Evolutionary conservation across 441 rosid species (phyloP).

Genomic region (Isatis lusitanica): DNA sequence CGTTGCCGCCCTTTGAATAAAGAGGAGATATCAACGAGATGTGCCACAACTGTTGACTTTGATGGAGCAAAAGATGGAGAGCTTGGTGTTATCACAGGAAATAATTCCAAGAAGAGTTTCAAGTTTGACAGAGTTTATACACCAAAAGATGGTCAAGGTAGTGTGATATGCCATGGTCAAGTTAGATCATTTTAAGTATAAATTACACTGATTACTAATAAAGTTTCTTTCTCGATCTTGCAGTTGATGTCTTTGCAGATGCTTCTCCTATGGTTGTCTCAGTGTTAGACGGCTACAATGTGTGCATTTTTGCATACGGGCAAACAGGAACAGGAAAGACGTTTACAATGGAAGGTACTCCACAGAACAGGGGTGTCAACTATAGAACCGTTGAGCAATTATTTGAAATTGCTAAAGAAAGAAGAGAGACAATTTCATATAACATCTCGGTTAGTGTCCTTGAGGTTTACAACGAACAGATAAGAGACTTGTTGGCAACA

Average conservation of each 20-base stretch:
- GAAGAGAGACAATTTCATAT: conserved; percentile 60
- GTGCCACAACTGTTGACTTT: conserved; percentile 62
- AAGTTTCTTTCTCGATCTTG: conserved; percentile 21
- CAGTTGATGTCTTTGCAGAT: conserved; percentile 85
- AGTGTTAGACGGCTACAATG: conserved; percentile 89
- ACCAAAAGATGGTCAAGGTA: conserved; percentile 85
- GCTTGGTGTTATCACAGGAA: conserved; percentile 59
- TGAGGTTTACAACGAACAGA: conserved; percentile 94
- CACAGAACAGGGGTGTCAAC: conserved; percentile 81
- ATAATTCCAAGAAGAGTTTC: conserved; percentile 60
- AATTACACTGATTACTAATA: background rate
- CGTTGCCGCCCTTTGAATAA: conserved; percentile 79
- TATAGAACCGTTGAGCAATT: conserved; percentile 76
- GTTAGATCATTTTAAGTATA: background rate
- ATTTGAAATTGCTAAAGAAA: conserved; percentile 65
- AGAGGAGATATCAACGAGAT: conserved; percentile 55
- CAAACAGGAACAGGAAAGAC: conserved; percentile 98
- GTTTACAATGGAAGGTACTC: conserved; percentile 92
- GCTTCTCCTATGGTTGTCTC: conserved; percentile 78
- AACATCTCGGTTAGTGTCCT: conserved; percentile 80
- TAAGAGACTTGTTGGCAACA: conserved; percentile 77
- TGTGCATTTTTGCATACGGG: conserved; percentile 93
- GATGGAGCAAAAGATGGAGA: conserved; percentile 84
- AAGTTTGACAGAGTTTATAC: conserved; percentile 80
- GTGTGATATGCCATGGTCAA: background rate